Percentiles rank a stretch among this genome's conserved stretches.
These are phyloP conservation scores for Rhododendron vialii DNA, from an alignment of 148 eudicot species.

Conservation along the genomic window DNA sequence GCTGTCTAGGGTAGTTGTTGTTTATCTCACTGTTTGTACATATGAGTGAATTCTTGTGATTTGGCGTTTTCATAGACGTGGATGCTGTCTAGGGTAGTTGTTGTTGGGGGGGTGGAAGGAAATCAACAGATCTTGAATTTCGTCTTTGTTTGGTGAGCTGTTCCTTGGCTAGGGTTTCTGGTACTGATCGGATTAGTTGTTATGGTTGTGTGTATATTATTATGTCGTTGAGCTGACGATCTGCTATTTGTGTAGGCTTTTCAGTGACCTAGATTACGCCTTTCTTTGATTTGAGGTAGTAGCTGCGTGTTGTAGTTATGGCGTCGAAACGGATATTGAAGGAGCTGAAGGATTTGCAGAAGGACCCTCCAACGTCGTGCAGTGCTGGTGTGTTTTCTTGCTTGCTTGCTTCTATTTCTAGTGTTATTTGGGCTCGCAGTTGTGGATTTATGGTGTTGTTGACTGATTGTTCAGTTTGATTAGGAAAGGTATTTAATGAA, in stretches of 20 bases:
- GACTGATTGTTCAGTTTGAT: background rate
- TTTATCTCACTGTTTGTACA: background rate
- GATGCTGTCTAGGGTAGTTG: background rate
- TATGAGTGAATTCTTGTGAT: background rate
- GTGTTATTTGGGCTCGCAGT: background rate
- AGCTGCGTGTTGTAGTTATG: conserved; percentile 9
- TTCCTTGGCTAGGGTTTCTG: conserved; percentile 5
- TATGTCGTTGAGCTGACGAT: background rate
- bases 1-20: background rate
- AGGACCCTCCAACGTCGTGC: conserved; percentile 43
- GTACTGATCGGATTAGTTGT: background rate
- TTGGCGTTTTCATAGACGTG: background rate
- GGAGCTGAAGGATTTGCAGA: conserved; percentile 46
- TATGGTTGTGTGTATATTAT: background rate
- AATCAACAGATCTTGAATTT: background rate
- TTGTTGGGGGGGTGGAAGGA: background rate
- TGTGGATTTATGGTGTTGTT: background rate
- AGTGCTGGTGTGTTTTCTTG: conserved; percentile 25
- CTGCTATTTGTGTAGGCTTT: conserved; percentile 1
- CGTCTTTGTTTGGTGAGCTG: background rate
- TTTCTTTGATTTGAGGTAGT: conserved; percentile 3
- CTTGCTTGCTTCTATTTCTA: background rate
- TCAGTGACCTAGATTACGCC: background rate
- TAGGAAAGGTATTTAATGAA: background rate
- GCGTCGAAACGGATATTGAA: conserved; percentile 38